Base-by-base conservation (phyloP, 2,329 filamentous ascomycete species). In the Cercospora sesami region DNA sequence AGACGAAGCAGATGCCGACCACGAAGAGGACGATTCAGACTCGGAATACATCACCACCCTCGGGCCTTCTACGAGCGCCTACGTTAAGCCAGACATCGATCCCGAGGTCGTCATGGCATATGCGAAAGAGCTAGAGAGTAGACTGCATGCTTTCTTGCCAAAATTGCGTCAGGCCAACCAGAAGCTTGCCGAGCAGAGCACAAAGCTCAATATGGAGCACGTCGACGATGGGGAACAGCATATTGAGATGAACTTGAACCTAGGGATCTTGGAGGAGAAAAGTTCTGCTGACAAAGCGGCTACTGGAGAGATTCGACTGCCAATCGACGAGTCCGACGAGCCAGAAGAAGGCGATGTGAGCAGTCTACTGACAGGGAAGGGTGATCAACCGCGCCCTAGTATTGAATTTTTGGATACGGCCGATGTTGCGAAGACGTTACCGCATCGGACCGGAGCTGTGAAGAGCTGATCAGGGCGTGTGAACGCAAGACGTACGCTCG, bases 191-290 rank as follows among this genome's bases (percentile, higher is more conserved):
- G 53, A 69, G 18, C 69, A 70, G 16, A 75, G 74, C 7, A 63
- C 66, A 12, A 71, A 65, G n/a, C 39, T 71, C 21, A 76, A 66
- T 63, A 74, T 79, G 68, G 77, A 79, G 70, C 71, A 75, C 42
- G 76, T 78, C 10, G 71, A 72, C 31, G 78, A 78, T 1, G 74
- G 68, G 5, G 74, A 76, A 62, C 71, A 72, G 64, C 74, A 78
- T 68, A 79, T 79, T 59, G 77, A 79, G 71, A 78, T 79, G 77
- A 71, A 76, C 55, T 69, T 79, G 8, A 77, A 77, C 3, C 66
- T 79, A 5, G 78, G 78, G 7, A 76, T 79, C 39, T 59, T 79
- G 42, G 76, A 79, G 68, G 72, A 77, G 71, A 71, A 70, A 23
- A 21, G 5, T 1, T 1, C 23, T 12, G 26, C 21, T 36, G 36